Base-by-base conservation (phyloP, 2,329 filamentous ascomycete species). In the Penicillium sp. region DNA sequence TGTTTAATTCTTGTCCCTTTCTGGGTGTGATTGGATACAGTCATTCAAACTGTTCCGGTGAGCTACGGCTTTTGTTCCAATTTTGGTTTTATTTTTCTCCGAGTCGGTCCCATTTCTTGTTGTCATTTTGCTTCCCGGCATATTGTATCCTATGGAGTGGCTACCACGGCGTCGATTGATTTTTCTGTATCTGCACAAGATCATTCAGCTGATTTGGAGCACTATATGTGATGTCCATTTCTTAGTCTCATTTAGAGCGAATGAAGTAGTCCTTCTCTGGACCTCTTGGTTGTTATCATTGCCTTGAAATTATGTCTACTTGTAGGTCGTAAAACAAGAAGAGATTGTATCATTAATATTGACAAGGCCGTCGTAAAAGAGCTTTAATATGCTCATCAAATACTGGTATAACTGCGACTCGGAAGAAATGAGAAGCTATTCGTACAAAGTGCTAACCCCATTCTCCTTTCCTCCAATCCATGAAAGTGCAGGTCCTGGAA, bases 141-240 rank as follows among this genome's bases (percentile, higher is more conserved):
- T 59, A 61, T 45, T 71, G 68, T 70, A 71, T 60, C 66, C 59
- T 70, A 66, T 63, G 61, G 63, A 59, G 58, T 60, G 61, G 58
- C 59, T 59, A 53, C 31, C 51, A 58, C 46, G 63, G 64, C 63
- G 63, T 66, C 53, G 50, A 61, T 51, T 63, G 60, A 60, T 58
- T 63, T 64, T 59, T 57, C 33, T 58, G 22, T 60, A 46, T 52
- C 41, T 50, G 44, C 50, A 53, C 54, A 57, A 59, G 57, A 62
- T 62, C 62, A 63, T 62, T 60, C 52, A 60, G 58, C 54, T 53
- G 26, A 51, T 57, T 58, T 24, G 39, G 61, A 52, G 52, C 49
- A 58, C 49, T 59, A 48, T 58, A 55, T 49, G 31, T 55, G 50
- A 58, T 56, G 48, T 44, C 48, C 47, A 43, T 54, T 22, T 48